Conservation (phyloP, 176 grass and related monocot genomes). For the Secale cereale region DNA sequence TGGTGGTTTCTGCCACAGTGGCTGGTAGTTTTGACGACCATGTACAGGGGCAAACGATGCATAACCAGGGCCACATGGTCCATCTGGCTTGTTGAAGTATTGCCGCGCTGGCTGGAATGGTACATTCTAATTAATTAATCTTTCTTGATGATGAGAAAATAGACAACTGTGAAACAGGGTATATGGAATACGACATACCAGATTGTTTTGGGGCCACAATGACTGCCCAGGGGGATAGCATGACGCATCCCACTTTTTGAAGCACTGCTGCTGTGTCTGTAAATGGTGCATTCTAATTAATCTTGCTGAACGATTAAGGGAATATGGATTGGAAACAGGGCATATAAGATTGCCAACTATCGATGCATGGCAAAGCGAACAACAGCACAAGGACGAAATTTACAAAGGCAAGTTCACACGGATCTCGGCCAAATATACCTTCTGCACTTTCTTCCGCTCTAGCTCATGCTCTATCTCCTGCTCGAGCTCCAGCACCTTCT, state of each 20-base stretch:
- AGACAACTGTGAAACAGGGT: no score
- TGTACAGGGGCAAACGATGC: no score
- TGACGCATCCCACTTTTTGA: not conserved
- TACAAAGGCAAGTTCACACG: not conserved
- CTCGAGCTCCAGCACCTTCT: constrained; percentile 33
- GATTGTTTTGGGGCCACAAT: no score
- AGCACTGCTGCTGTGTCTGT: not conserved
- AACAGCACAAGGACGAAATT: not conserved
- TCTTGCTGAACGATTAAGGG: not conserved
- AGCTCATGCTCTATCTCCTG: not conserved
- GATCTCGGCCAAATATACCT: constrained; percentile 25
- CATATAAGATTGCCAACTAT: not conserved
- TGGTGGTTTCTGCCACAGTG: no score
- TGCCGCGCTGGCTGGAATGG: no score
- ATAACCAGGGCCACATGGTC: no score
- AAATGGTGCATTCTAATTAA: not conserved
- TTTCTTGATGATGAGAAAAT: no score
- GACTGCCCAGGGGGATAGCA: not conserved
- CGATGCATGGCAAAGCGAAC: not conserved
- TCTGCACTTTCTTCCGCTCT: constrained; percentile 58
- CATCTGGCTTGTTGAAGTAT: no score
- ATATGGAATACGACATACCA: no score
- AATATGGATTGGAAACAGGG: not conserved
- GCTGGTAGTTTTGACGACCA: no score
- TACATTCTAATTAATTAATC: no score